Conservation (phyloP, 331 rosid genomes). For the Quercus lobata region DNA sequence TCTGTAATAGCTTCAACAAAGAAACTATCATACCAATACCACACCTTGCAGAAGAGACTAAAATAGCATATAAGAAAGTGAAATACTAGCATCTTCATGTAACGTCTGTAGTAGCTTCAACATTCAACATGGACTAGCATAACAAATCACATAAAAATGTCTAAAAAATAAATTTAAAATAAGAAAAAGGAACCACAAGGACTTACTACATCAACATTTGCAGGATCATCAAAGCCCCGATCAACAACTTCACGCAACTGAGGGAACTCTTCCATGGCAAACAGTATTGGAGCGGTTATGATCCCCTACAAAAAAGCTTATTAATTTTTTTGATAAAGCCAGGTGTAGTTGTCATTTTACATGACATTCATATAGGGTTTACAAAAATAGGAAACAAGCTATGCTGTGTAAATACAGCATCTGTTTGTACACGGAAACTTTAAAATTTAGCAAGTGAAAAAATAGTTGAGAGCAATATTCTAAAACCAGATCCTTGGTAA, state of each 20-base stretch:
- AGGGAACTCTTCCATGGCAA: slow-evolving; percentile 97
- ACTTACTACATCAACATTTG: slow-evolving; percentile 74
- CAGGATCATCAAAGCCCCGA: slow-evolving; percentile 75
- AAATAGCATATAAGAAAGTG: not conserved
- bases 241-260: slow-evolving; percentile 63
- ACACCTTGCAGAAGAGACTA: not conserved
- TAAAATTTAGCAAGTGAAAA: not conserved
- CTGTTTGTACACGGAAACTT: not conserved
- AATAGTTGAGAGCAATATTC: not conserved
- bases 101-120: not conserved
- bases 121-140: not conserved
- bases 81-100: not conserved
- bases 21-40: not conserved
- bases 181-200: slow-evolving; percentile 1
- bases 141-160: not conserved
- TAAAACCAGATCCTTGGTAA: not conserved
- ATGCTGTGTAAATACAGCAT: not conserved
- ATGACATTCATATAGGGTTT: not conserved
- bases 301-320: slow-evolving; percentile 69
- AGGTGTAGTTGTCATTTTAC: not conserved
- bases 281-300: slow-evolving; percentile 84
- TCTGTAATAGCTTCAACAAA: not conserved
- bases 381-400: not conserved
- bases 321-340: not conserved
- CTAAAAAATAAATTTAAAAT: not conserved